Conservation (phyloP, 148 eudicot genomes). For the Simmondsia chinensis region DNA sequence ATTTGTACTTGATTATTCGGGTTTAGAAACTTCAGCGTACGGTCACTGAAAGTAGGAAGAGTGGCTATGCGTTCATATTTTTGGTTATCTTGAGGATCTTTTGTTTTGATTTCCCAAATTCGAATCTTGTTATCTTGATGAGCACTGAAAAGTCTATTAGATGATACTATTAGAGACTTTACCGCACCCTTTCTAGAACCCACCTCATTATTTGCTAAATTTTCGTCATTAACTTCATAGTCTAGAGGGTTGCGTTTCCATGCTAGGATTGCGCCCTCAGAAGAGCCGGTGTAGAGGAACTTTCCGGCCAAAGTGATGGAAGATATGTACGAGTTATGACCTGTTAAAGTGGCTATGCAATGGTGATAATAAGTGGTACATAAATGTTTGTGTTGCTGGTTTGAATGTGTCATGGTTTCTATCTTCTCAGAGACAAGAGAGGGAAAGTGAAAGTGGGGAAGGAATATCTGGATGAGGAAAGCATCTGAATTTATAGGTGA, state of each 20-base stretch:
- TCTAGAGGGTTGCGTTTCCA: conserved; percentile 32
- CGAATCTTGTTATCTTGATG: conserved; percentile 95
- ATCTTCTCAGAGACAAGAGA: conserved; percentile 30
- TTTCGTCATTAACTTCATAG: conserved; percentile 22
- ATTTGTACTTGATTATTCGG: conserved; percentile 59
- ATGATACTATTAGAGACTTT: conserved; percentile 53
- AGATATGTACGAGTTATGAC: conserved; percentile 55
- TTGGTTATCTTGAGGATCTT: conserved; percentile 12
- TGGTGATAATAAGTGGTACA: conserved; percentile 29
- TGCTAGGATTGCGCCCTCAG: conserved; percentile 47
- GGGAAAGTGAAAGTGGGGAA: too few species aligned
- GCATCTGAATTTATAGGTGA: too few species aligned
- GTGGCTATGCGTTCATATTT: conserved; percentile 50
- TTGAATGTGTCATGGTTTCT: conserved; percentile 17
- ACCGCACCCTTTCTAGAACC: conserved; percentile 65
- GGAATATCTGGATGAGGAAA: too few species aligned
- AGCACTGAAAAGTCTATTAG: conserved; percentile 67
- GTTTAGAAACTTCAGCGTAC: conserved; percentile 45
- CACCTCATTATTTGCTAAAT: conserved; percentile 17
- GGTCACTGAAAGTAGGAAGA: conserved; percentile 75
- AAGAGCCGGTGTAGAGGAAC: conserved; percentile 58
- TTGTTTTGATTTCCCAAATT: conserved; percentile 61
- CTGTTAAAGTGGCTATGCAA: conserved; percentile 54
- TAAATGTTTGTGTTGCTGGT: conserved; percentile 14
- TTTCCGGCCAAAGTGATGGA: conserved; percentile 60